Evolutionary conservation across 2,329 filamentous ascomycete species (phyloP).

Genomic region (Plenodomus biglobosus): DNA sequence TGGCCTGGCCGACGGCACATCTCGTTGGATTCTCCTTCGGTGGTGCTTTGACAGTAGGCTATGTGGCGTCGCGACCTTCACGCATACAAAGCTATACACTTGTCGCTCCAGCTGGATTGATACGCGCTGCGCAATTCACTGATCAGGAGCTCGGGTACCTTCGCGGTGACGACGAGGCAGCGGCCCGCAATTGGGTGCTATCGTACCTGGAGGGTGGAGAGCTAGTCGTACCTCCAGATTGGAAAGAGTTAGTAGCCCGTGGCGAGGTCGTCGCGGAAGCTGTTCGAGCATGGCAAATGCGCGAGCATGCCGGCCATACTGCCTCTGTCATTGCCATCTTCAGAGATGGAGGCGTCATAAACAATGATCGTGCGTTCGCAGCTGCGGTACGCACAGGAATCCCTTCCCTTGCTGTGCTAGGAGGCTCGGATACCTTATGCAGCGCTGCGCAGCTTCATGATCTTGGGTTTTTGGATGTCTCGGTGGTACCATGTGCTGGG

Average conservation of each 20-base stretch:
- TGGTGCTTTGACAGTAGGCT: slow-evolving; percentile 45
- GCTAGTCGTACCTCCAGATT: slow-evolving; percentile 48
- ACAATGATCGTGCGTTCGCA: slow-evolving; percentile 40
- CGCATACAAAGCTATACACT: slow-evolving; percentile 44
- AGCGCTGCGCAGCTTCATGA: slow-evolving; percentile 34
- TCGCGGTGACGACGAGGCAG: slow-evolving; percentile 36
- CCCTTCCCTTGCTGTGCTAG: slow-evolving; percentile 38
- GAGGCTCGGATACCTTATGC: slow-evolving; percentile 43
- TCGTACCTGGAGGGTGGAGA: slow-evolving; percentile 49
- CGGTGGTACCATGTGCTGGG: slow-evolving; percentile 43
- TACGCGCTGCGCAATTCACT: slow-evolving; percentile 33
- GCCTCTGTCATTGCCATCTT: slow-evolving; percentile 52
- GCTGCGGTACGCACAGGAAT: slow-evolving; percentile 29
- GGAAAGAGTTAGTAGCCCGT: slow-evolving; percentile 46
- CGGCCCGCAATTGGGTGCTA: slow-evolving; percentile 43
- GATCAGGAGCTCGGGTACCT: slow-evolving; percentile 23
- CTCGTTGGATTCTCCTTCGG: slow-evolving; percentile 57
- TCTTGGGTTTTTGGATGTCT: slow-evolving; percentile 41
- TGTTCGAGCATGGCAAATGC: slow-evolving; percentile 53
- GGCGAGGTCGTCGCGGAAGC: slow-evolving; percentile 54
- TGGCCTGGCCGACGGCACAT: slow-evolving; percentile 50
- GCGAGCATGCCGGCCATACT: slow-evolving; percentile 50
- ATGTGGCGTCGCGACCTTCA: slow-evolving; percentile 34
- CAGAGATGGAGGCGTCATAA: slow-evolving; percentile 50
- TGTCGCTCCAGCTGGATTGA: slow-evolving; percentile 53